Percentiles rank a stretch among this genome's conserved stretches.
Evolutionary conservation across 768 basidiomycete genomes (phyloP).

Genomic region (Strobilomyces confusus): DNA sequence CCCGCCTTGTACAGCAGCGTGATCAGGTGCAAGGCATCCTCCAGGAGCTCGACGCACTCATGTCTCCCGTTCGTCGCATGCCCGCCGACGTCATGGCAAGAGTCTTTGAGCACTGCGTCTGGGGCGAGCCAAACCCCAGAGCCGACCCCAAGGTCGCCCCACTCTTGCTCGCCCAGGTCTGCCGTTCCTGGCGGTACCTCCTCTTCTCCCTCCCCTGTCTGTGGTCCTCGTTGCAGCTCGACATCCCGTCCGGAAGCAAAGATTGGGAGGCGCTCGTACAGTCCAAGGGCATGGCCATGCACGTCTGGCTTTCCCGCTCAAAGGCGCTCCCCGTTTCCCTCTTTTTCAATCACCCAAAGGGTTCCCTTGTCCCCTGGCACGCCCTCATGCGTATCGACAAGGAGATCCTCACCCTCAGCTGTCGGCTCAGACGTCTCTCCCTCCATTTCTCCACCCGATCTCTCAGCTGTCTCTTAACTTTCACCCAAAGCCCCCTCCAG

Average conservation of each 20-base stretch:
- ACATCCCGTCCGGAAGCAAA: constrained; percentile 16
- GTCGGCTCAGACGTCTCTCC: constrained; percentile 17
- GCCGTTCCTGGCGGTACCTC: constrained; percentile 30
- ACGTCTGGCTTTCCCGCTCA: constrained; percentile 29
- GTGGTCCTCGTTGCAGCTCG: constrained; percentile 24
- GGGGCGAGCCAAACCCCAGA: constrained; percentile 6
- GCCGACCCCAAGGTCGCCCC: constrained; percentile 17
- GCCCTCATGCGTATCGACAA: constrained; percentile 30
- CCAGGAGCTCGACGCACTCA: constrained; percentile 24
- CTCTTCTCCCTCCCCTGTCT: constrained; percentile 26
- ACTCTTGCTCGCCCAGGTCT: constrained; percentile 28
- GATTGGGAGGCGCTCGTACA: constrained; percentile 27
- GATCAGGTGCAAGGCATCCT: constrained; percentile 11
- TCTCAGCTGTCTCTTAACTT: constrained; percentile 25
- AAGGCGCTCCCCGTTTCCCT: constrained; percentile 29
- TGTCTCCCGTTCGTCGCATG: constrained; percentile 30
- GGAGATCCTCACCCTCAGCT: constrained; percentile 25
- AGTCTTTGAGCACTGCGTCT: constrained; percentile 23
- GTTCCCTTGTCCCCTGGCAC: constrained; percentile 20
- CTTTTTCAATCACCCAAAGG: constrained; percentile 21
- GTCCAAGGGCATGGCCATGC: constrained; percentile 25
- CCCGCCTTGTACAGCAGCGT: constrained; percentile 16
- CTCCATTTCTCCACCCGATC: constrained; percentile 24
- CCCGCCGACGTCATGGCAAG: constrained; percentile 29
- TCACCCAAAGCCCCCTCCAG: constrained; percentile 24